A percentile compares a stretch with the other conserved stretches of the same genome.
phyloP scores from a whole-genome alignment of 768 basidiomycete genomes.

The Tylopilus cervinicoccineus region DNA sequence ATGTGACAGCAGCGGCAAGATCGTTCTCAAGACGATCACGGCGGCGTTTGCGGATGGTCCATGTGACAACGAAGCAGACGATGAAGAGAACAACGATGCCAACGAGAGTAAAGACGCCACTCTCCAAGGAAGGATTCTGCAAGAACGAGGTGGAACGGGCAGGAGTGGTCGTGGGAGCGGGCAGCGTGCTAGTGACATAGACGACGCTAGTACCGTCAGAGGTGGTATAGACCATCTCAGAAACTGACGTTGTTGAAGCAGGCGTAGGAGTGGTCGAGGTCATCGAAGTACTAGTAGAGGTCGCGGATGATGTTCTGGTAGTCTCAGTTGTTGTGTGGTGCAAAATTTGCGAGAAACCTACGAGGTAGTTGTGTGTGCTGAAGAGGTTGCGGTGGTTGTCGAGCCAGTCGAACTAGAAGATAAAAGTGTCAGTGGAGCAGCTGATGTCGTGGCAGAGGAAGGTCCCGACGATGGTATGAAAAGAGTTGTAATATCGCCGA shows the following conservation, averaged over 20 bases:
- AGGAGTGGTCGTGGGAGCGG: constrained; percentile 23
- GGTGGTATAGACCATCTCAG: constrained; percentile 16
- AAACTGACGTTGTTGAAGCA: constrained; percentile 17
- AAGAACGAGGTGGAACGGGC: constrained; percentile 44
- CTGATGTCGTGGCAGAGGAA: constrained; percentile 16
- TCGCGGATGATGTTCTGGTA: constrained; percentile 10
- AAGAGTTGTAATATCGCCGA: constrained; percentile 10
- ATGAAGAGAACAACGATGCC: constrained; percentile 47
- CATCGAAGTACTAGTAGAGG: constrained; percentile 10
- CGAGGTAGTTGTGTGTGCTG: constrained; percentile 10
- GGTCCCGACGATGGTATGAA: constrained; percentile 15
- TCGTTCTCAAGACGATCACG: constrained; percentile 36
- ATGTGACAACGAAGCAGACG: constrained; percentile 42
- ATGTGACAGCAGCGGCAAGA: constrained; percentile 45
- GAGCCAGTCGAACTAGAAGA: constrained; percentile 27
- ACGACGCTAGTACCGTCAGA: constrained; percentile 25
- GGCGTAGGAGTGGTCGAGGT: constrained; percentile 6
- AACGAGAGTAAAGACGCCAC: constrained; percentile 51
- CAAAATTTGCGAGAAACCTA: constrained; percentile 11
- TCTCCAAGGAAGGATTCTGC: constrained; percentile 61
- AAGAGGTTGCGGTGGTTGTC: constrained; percentile 13
- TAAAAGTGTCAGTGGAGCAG: constrained; percentile 16
- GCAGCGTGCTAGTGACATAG: constrained; percentile 30
- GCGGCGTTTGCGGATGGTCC: constrained; percentile 46
- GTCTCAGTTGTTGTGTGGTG: background rate